Evolutionary conservation across 2,329 filamentous ascomycete genomes (phyloP).

Genomic region (Xylariaceae sp.): DNA sequence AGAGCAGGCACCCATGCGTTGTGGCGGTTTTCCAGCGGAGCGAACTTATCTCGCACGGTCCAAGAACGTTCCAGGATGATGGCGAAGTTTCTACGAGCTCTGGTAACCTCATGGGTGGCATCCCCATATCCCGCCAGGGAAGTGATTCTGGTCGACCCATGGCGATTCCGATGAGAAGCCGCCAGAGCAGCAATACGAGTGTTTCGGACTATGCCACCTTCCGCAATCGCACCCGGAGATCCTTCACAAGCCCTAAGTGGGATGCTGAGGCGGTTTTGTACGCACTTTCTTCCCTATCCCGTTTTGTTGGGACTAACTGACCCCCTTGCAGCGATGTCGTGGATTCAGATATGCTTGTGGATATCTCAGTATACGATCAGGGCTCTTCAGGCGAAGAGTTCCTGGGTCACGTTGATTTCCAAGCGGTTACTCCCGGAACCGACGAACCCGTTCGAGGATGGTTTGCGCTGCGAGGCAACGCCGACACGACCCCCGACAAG

Average conservation of each 20-base stretch:
- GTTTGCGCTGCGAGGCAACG: conserved; percentile 74
- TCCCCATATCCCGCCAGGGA: conserved; percentile 62
- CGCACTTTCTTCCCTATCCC: conserved; percentile 37
- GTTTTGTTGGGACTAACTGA: conserved; percentile 9
- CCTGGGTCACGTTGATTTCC: conserved; percentile 81
- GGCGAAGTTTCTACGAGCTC: conserved; percentile 51
- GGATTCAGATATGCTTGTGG: conserved; percentile 81
- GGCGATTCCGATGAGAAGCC: conserved; percentile 94
- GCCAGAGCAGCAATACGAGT: conserved; percentile 94
- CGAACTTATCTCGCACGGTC: conserved; percentile 88
- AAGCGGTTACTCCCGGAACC: conserved; percentile 58
- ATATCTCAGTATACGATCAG: conserved; percentile 89
- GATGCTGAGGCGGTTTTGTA: conserved; percentile 94
- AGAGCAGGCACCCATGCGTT: conserved; percentile 85
- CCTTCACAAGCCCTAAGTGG: conserved; percentile 84
- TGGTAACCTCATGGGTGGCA: conserved; percentile 41
- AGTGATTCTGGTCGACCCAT: conserved; percentile 81
- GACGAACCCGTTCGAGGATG: conserved; percentile 73
- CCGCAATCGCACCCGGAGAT: conserved; percentile 51
- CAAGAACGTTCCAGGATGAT: conserved; percentile 57
- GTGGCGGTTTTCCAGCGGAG: conserved; percentile 96
- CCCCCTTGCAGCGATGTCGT: conserved; percentile 70
- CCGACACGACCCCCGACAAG: conserved; percentile 65
- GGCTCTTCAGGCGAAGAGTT: conserved; percentile 78
- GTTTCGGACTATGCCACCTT: conserved; percentile 59